Percentiles rank a stretch among this genome's conserved stretches.
These are phyloP conservation scores for Penicillium samsonianum DNA, from an alignment of 495 filamentous ascomycete genomes.

Conservation along the genomic window DNA sequence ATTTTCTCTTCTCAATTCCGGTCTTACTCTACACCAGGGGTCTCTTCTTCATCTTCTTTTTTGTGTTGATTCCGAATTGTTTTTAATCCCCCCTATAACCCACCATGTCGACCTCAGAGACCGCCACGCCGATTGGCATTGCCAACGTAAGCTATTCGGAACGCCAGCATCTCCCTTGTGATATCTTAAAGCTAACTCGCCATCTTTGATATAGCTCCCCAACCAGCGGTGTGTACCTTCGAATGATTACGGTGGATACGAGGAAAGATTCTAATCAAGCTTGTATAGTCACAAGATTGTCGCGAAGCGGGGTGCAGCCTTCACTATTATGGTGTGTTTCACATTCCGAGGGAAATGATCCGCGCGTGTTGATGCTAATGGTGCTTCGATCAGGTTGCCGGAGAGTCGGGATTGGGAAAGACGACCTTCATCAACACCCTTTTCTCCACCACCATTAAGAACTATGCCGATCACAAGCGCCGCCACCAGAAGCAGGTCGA, in stretches of 20 bases:
- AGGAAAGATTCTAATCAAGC: constrained; percentile 36
- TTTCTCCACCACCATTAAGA: constrained; percentile 99
- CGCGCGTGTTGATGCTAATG: constrained; percentile 33
- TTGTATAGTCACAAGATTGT: constrained; percentile 91
- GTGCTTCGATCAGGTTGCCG: constrained; percentile 70
- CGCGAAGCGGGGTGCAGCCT: constrained; percentile 96
- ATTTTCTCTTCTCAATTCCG: constrained; percentile 5
- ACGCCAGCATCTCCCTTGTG: constrained; percentile 8
- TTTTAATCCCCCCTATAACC: constrained; percentile 25
- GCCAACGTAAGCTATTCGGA: constrained; percentile 71
- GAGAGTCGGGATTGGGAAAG: constrained; percentile 97
- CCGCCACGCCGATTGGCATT: constrained; percentile 96
- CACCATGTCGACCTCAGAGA: constrained; percentile 79
- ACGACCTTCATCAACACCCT: constrained; percentile 99
- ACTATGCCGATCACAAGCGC: constrained; percentile 98
- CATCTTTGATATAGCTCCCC: constrained; percentile 59
- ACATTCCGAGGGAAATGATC: constrained; percentile 12
- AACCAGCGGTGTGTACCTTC: constrained; percentile 72
- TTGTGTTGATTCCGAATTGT: constrained; percentile 22
- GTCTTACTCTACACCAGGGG: constrained; percentile 11
- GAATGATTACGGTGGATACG: constrained; percentile 11
- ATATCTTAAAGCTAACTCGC: constrained; percentile 23
- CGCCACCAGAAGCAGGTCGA: constrained; percentile 98
- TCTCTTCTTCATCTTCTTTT: constrained; percentile 23
- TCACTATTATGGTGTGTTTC: constrained; percentile 91